phyloP scores from a whole-genome alignment of 768 basidiomycete genomes.

The Cystobasidium onofrii region DNA sequence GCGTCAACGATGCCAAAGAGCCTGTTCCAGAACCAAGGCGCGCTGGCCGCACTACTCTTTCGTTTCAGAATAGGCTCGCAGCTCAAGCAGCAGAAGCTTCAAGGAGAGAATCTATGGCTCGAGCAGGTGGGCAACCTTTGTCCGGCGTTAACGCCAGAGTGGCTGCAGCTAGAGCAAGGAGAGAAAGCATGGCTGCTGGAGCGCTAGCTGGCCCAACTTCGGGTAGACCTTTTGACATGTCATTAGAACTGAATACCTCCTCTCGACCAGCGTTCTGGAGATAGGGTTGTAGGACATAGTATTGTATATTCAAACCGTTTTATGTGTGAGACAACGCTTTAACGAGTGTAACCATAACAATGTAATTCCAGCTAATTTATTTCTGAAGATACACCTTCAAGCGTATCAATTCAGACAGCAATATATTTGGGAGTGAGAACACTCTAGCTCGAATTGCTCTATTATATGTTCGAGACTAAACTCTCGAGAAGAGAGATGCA shows the following conservation, averaged over 20 bases:
- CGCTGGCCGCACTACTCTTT: background rate
- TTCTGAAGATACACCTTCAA: too few species aligned
- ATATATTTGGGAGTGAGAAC: too few species aligned
- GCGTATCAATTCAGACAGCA: too few species aligned
- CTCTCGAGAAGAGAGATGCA: too few species aligned
- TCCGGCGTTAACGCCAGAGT: slow-evolving; percentile 9
- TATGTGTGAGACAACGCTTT: too few species aligned
- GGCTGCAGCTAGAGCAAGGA: slow-evolving; percentile 13
- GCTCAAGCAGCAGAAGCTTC: background rate
- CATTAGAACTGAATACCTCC: background rate
- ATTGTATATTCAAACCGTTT: too few species aligned
- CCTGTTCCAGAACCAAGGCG: background rate
- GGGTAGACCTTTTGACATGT: background rate
- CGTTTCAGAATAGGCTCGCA: slow-evolving; percentile 14
- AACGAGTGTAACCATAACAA: too few species aligned
- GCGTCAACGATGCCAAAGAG: background rate
- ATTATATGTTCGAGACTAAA: too few species aligned
- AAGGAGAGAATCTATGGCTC: background rate
- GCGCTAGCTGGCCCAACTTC: background rate
- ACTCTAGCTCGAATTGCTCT: too few species aligned
- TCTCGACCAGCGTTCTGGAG: background rate
- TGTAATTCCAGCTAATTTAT: too few species aligned
- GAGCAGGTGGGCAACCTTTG: background rate
- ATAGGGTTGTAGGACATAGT: too few species aligned
- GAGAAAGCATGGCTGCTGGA: background rate